Percentiles rank a stretch among this genome's conserved stretches.
These are phyloP conservation scores for Geotrichum candidum DNA, from an alignment of 1,139 yeast genomes.

Conservation along the genomic window DNA sequence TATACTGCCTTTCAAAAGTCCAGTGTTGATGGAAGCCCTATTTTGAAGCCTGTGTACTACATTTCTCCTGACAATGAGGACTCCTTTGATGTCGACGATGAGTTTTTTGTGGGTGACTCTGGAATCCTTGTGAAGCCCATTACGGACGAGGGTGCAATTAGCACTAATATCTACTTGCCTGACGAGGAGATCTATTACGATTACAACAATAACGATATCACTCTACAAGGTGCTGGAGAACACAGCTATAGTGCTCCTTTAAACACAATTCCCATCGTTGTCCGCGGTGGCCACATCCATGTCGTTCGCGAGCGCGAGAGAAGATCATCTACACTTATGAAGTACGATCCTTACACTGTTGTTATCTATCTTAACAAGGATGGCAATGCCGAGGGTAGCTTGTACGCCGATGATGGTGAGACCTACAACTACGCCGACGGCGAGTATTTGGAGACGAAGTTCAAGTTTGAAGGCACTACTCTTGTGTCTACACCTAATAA, in stretches of 20 bases:
- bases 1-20: conserved; percentile 77
- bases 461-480: conserved; percentile 17
- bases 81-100: conserved; percentile 65
- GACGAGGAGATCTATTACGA: conserved; percentile 47
- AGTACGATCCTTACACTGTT: conserved; percentile 75
- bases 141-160: conserved; percentile 47
- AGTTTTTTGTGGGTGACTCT: conserved; percentile 68
- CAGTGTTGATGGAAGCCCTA: conserved; percentile 57
- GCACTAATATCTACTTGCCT: conserved; percentile 55
- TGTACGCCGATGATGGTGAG: conserved; percentile 84
- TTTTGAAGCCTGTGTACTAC: conserved; percentile 71
- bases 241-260: conserved; percentile 47
- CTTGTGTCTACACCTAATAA: conserved; percentile 3
- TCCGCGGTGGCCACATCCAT: conserved; percentile 73
- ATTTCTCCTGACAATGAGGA: conserved; percentile 49
- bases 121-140: conserved; percentile 83
- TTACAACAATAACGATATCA: conserved; percentile 47
- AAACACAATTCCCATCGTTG: conserved; percentile 61
- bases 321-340: conserved; percentile 73
- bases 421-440: conserved; percentile 54
- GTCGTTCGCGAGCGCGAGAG: conserved; percentile 68
- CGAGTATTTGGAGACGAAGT: conserved; percentile 39
- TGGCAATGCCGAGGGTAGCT: conserved; percentile 48
- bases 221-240: conserved; percentile 37
- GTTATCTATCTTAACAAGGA: conserved; percentile 52